Base-by-base conservation (phyloP, 352 stramenopile genomes). In the Phytophthora hibernalis region DNA sequence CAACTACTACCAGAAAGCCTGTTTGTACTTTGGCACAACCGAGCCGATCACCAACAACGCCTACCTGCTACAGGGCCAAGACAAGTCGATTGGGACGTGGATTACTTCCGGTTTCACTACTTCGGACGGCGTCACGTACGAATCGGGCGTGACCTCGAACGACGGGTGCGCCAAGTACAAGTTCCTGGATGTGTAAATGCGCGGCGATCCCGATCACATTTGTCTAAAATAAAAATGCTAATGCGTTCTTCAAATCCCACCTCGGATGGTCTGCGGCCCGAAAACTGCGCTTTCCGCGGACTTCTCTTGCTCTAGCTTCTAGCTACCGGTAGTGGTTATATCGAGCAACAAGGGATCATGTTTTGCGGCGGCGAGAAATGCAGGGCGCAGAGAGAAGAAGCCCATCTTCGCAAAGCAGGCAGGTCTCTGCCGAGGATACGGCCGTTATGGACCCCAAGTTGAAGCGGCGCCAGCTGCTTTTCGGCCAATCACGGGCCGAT, bases 51-150 rank as follows among this genome's bases (percentile, higher is more conserved):
- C 62, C 35, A 75, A 73, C 37, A 85, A 82, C 72, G 43, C 63
- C 38, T 88, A 83, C 58, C 48, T 88, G 42, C 55, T 88, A 16
- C 79, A 88, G 60, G 79, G 79, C 40, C 77, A 88, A 59, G 75
- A 86, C 65, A 85, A 81, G 62, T 59, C 42, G 5, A 69, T 85
- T 38, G 77, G 79, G 22, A 79, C 77, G 44, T 88, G 77, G 79
- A 88, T 88, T 63, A 68, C 70, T 11, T 79, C 75, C 9, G 77
- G 79, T 22, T 88, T 77, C 65, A 77, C 62, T 8, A 86, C 77
- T 28, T 79, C 60, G 42, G 76, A 88, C 56, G 79, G 79, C 20
- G 42, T 61, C 20, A 61, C 44, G 33, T 86, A 83, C 70, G 68
- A 51, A 35, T 80, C 77, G 7, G 75, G 59, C 45, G 72, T 77